Evolutionary conservation across 257 asterid species (phyloP), one percentile per base, ranked within the genome.

Genomic region (Solanum lignicaule): DNA sequence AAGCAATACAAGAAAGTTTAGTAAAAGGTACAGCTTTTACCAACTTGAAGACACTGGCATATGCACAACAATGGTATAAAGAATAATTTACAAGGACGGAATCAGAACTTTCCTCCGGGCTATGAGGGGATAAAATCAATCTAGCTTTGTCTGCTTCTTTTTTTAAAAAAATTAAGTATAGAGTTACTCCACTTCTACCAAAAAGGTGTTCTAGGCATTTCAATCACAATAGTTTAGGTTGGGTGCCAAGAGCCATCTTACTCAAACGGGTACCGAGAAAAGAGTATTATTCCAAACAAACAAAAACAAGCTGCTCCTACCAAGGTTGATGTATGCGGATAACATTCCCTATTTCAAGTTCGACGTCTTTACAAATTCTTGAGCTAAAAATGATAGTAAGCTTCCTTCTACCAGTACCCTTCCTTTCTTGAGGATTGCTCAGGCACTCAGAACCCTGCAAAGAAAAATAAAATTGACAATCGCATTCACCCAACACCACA

Each of bases 361-460:
- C 98, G 85, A 92, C 92, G 84, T 94, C 93, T 14, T 86, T 83
- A 76, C 96, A 94, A 25, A 92, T 43, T 92, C 93, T 94, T 86
- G 98, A 90, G 93, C 91, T 94, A 91, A 95, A 96, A 89, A 96
- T 93, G 89, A 96, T 83, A 41, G 92, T 94, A 90, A 90, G 88
- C 41, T 88, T 87, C 89, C 93, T 92, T 87, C 90, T 88, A 35
- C 84, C 87, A 8, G 74, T 88, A 74, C 86, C 88, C 90, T 62
- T 87, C 88, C 85, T 35, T 86, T 55, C 76, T 52, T 88, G 90
- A 87, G 88, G 87, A 87, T 84, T 88, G 82, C 85, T 90, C 90
- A 89, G 91, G 89, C 69, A 75, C n/a, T 89, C 74, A 8, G 88
- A 87, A 75, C 86, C 88, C 98, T 95, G 96, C 88, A 88, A 55